These are phyloP conservation scores for Ascocoryne sarcoides DNA, from an alignment of 2,329 filamentous ascomycete species.

Conservation along the genomic window DNA sequence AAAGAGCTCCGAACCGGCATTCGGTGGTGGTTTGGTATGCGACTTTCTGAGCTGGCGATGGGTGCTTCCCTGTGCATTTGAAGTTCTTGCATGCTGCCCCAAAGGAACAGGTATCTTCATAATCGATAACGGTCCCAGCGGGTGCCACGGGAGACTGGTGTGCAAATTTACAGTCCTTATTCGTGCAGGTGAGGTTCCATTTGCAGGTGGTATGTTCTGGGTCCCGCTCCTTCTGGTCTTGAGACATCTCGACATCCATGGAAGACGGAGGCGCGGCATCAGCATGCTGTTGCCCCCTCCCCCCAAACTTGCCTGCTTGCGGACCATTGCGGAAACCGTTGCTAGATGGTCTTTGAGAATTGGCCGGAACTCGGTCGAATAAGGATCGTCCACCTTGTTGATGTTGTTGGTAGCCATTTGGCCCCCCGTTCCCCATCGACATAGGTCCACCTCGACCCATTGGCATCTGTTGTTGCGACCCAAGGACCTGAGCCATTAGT, in stretches of 20 bases:
- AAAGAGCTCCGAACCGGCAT: slow-evolving; percentile 88
- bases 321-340: slow-evolving; percentile 17
- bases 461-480: slow-evolving; percentile 41
- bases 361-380: slow-evolving; percentile 61
- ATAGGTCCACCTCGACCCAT: slow-evolving; percentile 20
- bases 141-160: slow-evolving; percentile 90
- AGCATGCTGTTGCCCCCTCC: slow-evolving; percentile 11
- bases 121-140: slow-evolving; percentile 66
- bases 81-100: slow-evolving; percentile 91
- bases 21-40: slow-evolving; percentile 76
- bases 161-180: slow-evolving; percentile 83
- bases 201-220: slow-evolving; percentile 70
- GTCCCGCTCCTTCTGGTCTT: slow-evolving; percentile 40
- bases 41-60: slow-evolving; percentile 73
- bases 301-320: slow-evolving; percentile 12
- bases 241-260: slow-evolving; percentile 55
- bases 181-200: slow-evolving; percentile 82
- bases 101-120: slow-evolving; percentile 71
- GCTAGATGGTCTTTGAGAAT: slow-evolving; percentile 13
- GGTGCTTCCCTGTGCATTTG: slow-evolving; percentile 87
- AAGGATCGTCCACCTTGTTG: slow-evolving; percentile 49
- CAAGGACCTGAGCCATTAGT: slow-evolving; percentile 66
- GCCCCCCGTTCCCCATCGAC: slow-evolving; percentile 44
- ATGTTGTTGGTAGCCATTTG: slow-evolving; percentile 33
- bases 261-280: slow-evolving; percentile 22